phyloP scores from a whole-genome alignment of 2,329 filamentous ascomycete species.

The Coniochaeta sp. region DNA sequence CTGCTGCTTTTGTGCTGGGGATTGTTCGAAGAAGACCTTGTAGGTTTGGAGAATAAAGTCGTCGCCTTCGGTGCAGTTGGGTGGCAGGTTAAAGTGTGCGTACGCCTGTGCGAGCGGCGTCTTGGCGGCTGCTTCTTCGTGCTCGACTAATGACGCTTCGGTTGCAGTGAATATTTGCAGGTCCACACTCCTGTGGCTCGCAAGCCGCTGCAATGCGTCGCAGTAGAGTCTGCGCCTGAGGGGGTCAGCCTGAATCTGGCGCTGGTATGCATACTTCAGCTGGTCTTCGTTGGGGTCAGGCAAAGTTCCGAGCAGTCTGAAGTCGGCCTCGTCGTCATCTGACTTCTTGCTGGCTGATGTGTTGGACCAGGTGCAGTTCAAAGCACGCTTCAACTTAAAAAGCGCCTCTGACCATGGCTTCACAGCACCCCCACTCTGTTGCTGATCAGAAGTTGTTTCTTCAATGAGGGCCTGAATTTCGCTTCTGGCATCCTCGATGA shows the following conservation, averaged over 20 bases:
- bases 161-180: constrained; percentile 13
- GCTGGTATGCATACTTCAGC: constrained; percentile 16
- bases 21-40: constrained; percentile 13
- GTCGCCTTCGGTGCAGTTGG: constrained; percentile 8
- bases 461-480: constrained; percentile 37
- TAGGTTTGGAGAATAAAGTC: constrained; percentile 16
- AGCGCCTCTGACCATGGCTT: background rate
- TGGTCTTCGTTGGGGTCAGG: constrained; percentile 10
- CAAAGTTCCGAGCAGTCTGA: constrained; percentile 12
- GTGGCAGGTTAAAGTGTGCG: constrained; percentile 15
- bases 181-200: constrained; percentile 8
- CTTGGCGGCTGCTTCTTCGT: background rate
- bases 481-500: constrained; percentile 40
- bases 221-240: constrained; percentile 8
- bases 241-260: constrained; percentile 13
- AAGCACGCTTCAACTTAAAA: background rate
- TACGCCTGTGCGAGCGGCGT: constrained; percentile 13
- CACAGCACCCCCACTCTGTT: background rate
- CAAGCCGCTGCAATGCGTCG: constrained; percentile 12
- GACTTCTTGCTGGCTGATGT: background rate
- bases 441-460: constrained; percentile 9
- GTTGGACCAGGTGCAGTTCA: background rate
- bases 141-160: constrained; percentile 1
- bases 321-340: constrained; percentile 6
- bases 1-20: constrained; percentile 16